phyloP scores from a whole-genome alignment of 2,329 filamentous ascomycete genomes.

The Chrysoporthe puriensis region DNA sequence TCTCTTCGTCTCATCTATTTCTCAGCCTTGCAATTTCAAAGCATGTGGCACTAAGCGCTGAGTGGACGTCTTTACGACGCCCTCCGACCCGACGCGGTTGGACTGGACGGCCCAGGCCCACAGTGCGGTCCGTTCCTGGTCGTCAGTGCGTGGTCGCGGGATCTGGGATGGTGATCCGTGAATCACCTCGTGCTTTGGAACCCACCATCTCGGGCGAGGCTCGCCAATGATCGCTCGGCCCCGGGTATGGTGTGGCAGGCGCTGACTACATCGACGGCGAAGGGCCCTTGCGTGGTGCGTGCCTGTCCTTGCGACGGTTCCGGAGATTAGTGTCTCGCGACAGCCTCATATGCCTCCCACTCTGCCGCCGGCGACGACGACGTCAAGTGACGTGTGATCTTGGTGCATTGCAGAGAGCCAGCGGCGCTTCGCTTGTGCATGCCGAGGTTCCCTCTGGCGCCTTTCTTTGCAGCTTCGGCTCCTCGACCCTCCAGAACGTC shows the following conservation, averaged over 20 bases:
- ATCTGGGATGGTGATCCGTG: not conserved
- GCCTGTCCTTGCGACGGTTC: not conserved
- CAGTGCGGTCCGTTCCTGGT: conserved; percentile 15
- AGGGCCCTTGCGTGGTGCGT: not conserved
- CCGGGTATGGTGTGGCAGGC: not conserved
- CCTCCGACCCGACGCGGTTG: not conserved
- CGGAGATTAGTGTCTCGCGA: conserved; percentile 15
- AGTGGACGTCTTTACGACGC: conserved; percentile 20
- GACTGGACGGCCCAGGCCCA: conserved; percentile 4
- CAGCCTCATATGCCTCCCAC: conserved; percentile 4
- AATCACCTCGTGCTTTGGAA: conserved; percentile 18
- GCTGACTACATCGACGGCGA: conserved; percentile 1
- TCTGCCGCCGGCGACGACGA: not conserved
- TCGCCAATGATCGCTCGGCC: conserved; percentile 18
- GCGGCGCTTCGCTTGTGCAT: not conserved
- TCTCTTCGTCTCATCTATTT: conserved; percentile 14
- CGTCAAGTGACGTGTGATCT: not conserved
- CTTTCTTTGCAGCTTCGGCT: not conserved
- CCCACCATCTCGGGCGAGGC: conserved; percentile 26
- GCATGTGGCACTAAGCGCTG: not conserved
- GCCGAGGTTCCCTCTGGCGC: too few species aligned
- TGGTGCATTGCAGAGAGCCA: not conserved
- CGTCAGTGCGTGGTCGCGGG: not conserved
- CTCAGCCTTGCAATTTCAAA: conserved; percentile 27
- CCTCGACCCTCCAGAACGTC: not conserved